Evolutionary conservation across 768 basidiomycete species (phyloP).

Genomic region (Amanita inopinata): DNA sequence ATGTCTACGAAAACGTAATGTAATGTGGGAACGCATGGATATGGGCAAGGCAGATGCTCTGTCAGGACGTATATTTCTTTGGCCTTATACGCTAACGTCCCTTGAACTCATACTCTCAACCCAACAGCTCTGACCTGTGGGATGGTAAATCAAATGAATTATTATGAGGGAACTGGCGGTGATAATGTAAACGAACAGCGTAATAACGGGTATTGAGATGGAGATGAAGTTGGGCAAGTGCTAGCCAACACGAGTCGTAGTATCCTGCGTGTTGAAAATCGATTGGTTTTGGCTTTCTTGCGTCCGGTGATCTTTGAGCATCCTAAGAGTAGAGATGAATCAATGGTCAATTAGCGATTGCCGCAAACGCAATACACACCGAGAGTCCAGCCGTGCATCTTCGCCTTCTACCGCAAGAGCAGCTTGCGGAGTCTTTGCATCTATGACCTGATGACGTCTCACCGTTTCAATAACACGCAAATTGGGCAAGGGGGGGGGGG

Average conservation of each 20-base stretch:
- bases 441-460: constrained; percentile 54
- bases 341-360: background rate
- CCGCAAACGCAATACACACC: constrained; percentile 40
- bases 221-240: background rate
- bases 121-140: too few relatives aligned
- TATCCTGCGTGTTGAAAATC: constrained; percentile 4
- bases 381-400: constrained; percentile 77
- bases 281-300: constrained; percentile 3
- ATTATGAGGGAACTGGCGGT: too few relatives aligned
- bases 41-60: too few relatives aligned
- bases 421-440: constrained; percentile 86
- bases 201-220: background rate
- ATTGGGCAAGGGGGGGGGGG: too few relatives aligned
- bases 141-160: background rate
- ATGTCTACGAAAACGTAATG: too few relatives aligned
- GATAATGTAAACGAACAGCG: too few relatives aligned
- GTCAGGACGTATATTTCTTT: too few relatives aligned
- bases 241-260: constrained; percentile 4
- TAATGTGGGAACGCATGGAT: too few relatives aligned
- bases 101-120: background rate
- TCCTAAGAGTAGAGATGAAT: constrained; percentile 31
- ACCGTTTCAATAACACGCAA: background rate
- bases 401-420: constrained; percentile 85
- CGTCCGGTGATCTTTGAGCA: constrained; percentile 80
- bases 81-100: too few relatives aligned